A percentile compares a stretch with the other conserved stretches of the same genome.
phyloP scores from a whole-genome alignment of 306 rosid genomes.

The Castanopsis chinensis region DNA sequence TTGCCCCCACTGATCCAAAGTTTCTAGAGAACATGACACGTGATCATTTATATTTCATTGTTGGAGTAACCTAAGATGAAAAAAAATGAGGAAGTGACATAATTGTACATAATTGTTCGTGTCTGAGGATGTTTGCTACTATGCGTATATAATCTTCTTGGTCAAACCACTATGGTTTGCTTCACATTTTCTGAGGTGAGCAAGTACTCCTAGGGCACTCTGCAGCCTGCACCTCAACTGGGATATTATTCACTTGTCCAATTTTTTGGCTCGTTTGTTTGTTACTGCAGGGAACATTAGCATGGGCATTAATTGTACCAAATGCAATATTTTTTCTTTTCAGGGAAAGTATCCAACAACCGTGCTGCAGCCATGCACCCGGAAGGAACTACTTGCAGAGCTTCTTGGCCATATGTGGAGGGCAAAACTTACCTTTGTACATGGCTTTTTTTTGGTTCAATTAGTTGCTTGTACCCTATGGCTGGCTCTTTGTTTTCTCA shows the following conservation, averaged over 20 bases:
- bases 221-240: conserved; percentile 14
- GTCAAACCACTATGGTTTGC: conserved; percentile 79
- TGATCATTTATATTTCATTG: not conserved
- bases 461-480: conserved; percentile 74
- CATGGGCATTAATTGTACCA: conserved; percentile 84
- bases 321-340: too few species aligned
- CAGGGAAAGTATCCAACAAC: conserved; percentile 32
- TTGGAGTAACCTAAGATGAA: not conserved
- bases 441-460: conserved; percentile 82
- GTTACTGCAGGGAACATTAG: conserved; percentile 80
- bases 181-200: conserved; percentile 97
- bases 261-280: conserved; percentile 25
- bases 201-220: conserved; percentile 10
- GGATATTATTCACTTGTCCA: conserved; percentile 12
- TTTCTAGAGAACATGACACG: not conserved
- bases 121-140: conserved; percentile 88
- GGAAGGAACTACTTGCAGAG: conserved; percentile 52
- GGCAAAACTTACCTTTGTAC: conserved; percentile 62
- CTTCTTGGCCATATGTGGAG: conserved; percentile 85
- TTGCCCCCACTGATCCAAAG: not conserved
- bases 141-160: conserved; percentile 90
- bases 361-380: conserved; percentile 76
- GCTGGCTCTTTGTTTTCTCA: conserved; percentile 78
- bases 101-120: conserved; percentile 5
- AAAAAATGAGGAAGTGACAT: conserved; percentile 18